Percentiles rank a stretch among this genome's conserved stretches.
Conservation (phyloP, 129 eudicot species). For the Arctium lappa region DNA sequence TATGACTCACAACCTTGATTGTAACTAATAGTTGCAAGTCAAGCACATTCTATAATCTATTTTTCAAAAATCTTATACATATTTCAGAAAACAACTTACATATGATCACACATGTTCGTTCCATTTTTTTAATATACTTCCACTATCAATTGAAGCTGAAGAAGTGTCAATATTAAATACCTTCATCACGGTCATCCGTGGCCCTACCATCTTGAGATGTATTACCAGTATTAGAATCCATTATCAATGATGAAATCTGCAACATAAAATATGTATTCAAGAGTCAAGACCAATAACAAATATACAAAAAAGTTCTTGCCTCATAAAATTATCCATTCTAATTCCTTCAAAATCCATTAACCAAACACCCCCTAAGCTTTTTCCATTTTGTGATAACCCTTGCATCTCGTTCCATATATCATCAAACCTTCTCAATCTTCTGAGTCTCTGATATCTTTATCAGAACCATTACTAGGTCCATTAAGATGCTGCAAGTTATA, state of each 20-base stretch:
- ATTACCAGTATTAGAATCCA: conserved; percentile 38
- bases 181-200: conserved; percentile 45
- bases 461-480: too few species aligned
- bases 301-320: neutral
- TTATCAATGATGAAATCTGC: conserved; percentile 16
- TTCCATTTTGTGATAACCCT: too few species aligned
- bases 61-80: neutral
- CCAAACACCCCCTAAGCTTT: too few species aligned
- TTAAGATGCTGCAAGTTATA: too few species aligned
- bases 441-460: too few species aligned
- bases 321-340: neutral
- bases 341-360: too few species aligned
- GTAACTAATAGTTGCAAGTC: neutral
- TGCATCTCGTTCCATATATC: too few species aligned
- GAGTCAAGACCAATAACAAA: conserved; percentile 9
- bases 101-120: neutral
- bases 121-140: neutral
- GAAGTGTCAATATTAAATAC: conserved; percentile 14
- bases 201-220: conserved; percentile 39
- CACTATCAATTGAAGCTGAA: neutral
- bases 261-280: conserved; percentile 4
- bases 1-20: neutral
- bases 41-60: neutral
- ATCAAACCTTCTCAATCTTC: too few species aligned
- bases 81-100: neutral